Evolutionary conservation across 2,329 filamentous ascomycete species (phyloP), one percentile per base, ranked within the genome.

Genomic region (Penicillium palitans): DNA sequence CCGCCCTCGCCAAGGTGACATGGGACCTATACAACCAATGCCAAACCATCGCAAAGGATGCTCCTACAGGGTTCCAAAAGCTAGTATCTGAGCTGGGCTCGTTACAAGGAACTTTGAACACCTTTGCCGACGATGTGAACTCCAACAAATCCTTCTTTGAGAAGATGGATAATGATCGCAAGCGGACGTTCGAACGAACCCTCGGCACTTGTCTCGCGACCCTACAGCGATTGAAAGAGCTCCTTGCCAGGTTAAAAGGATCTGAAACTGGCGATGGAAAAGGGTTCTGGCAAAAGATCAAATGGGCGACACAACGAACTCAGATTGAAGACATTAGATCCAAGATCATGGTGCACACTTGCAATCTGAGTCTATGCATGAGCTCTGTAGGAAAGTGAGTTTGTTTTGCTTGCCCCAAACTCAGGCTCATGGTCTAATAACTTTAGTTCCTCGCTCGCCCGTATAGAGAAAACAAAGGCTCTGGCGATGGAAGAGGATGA

Each of bases 11-110:
- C 19, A 68, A 66, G 54, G 46, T 68, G 33, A 62, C 69, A 42
- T 70, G 66, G 63, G 69, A 72, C 37, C 48, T 74, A 15, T 67
- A 71, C 51, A 66, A 65, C 39, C 68, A 63, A 48, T 73, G 66
- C 51, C 61, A 67, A 37, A 44, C 63, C 15, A 58, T 71, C 21
- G 61, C 66, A 2, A 63, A 64, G 21, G 66, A 68, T 45, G 69
- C 68, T 5, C 71, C 71, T 1, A 66, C 70, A 40, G 70, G 65
- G 4, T 72, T 72, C 46, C 63, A 62, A 25, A 66, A 63, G 53
- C 64, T 74, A 12, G 63, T 70, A 3, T 66, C 61, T 24, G 68
- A 68, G 21, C 61, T 74, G 15, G 64, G 61, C 10, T 69, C 64
- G 4, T 58, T 73, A n/a, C 69, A 72, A 55, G 65, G 59, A 6